Evolutionary conservation across 805 yeast species (phyloP).

Genomic region (Starmerella bacillaris): DNA sequence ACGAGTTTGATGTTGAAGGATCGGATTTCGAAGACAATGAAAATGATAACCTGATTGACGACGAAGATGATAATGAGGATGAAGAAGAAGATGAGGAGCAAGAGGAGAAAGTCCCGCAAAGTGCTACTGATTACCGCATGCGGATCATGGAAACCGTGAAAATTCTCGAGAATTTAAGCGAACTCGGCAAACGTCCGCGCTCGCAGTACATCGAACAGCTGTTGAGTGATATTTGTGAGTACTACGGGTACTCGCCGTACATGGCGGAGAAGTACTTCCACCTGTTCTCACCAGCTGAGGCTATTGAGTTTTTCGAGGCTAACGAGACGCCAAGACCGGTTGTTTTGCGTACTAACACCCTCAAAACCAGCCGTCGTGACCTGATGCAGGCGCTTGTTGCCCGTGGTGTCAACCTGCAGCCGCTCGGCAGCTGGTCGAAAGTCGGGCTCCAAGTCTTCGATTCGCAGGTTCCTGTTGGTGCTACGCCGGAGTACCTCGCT

Average conservation of each 20-base stretch:
- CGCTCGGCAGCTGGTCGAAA: constrained; percentile 95
- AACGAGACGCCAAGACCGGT: constrained; percentile 93
- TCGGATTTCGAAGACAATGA: constrained; percentile 12
- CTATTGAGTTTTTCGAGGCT: constrained; percentile 95
- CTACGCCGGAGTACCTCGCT: constrained; percentile 95
- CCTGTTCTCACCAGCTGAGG: constrained; percentile 84
- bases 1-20: constrained; percentile 14
- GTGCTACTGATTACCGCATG: constrained; percentile 67
- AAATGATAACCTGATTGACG: constrained; percentile 10
- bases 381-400: constrained; percentile 86
- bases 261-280: constrained; percentile 88
- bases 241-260: constrained; percentile 82
- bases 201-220: constrained; percentile 64
- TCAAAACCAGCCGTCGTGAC: constrained; percentile 86
- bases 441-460: constrained; percentile 95
- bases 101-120: constrained; percentile 25
- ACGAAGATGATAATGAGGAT: constrained; percentile 13
- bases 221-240: constrained; percentile 70
- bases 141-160: constrained; percentile 91
- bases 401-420: constrained; percentile 93
- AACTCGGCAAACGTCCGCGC: constrained; percentile 45
- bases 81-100: constrained; percentile 11
- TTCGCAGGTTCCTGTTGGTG: constrained; percentile 98
- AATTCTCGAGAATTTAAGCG: constrained; percentile 70
- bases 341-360: constrained; percentile 93